These are phyloP conservation scores for Thalassiosira sp. DNA, from an alignment of 352 stramenopile genomes.

Conservation along the genomic window DNA sequence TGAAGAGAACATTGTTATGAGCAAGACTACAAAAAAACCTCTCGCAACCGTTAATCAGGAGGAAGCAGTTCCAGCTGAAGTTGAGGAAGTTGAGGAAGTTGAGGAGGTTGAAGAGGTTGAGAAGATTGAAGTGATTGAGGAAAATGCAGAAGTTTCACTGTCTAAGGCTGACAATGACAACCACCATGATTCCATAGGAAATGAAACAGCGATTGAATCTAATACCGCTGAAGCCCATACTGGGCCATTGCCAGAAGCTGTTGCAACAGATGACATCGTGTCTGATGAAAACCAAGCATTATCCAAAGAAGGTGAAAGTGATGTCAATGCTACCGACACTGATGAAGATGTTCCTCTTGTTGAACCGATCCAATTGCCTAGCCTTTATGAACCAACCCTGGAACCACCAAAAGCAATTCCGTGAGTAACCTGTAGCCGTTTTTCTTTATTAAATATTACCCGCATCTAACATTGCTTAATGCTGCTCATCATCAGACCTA, in stretches of 20 bases:
- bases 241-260: not conserved
- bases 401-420: conserved; percentile 27
- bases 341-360: not conserved
- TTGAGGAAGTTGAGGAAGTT: not conserved
- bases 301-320: not conserved
- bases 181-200: not conserved
- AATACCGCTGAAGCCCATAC: not conserved
- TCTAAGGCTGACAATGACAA: not conserved
- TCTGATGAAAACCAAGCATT: not conserved
- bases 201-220: not conserved
- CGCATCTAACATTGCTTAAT: not conserved
- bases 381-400: conserved; percentile 29
- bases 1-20: conserved; percentile 16
- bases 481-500: conserved; percentile 10
- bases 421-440: conserved; percentile 35
- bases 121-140: not conserved
- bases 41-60: conserved; percentile 8
- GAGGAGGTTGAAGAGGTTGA: not conserved
- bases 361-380: conserved; percentile 35
- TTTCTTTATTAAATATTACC: conserved; percentile 1
- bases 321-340: not conserved
- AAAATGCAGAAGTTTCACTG: not conserved
- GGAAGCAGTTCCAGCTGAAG: not conserved
- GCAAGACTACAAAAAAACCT: conserved; percentile 9
- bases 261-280: conserved; percentile 1